A percentile compares a stretch with the other conserved stretches of the same genome.
These are phyloP conservation scores for Trypanosoma scelopori DNA, from an alignment of 208 protist genomes.

Conservation along the genomic window DNA sequence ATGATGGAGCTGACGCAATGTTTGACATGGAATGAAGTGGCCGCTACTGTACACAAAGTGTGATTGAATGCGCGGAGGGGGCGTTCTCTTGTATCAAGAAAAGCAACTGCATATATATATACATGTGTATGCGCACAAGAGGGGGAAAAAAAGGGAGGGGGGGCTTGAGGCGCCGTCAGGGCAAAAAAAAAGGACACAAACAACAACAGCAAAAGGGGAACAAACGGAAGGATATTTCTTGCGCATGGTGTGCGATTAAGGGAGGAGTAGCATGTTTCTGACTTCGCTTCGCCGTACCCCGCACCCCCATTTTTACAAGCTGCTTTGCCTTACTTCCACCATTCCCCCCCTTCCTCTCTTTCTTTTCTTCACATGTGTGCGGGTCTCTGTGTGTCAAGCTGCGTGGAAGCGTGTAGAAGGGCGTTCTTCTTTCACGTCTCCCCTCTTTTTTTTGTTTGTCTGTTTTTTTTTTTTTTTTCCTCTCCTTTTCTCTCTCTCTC, in stretches of 20 bases:
- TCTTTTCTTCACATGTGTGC: not conserved
- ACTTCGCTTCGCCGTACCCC: not conserved
- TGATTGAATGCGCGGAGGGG: too few relatives aligned
- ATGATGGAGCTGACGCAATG: slow-evolving; percentile 64
- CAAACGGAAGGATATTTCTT: slow-evolving; percentile 3
- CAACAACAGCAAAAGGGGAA: too few relatives aligned
- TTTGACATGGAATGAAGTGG: slow-evolving; percentile 82
- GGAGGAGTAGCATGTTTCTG: not conserved
- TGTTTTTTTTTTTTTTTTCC: slow-evolving; percentile 6
- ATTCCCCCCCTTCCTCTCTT: slow-evolving; percentile 8
- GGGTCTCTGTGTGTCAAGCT: too few relatives aligned
- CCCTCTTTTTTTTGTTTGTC: slow-evolving; percentile 1
- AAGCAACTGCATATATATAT: slow-evolving; percentile 15
- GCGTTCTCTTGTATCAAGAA: not conserved
- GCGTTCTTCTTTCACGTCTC: too few relatives aligned
- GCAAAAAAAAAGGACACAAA: too few relatives aligned
- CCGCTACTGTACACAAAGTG: slow-evolving; percentile 2
- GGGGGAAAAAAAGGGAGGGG: not conserved
- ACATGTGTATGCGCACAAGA: slow-evolving; percentile 6
- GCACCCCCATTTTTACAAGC: not conserved
- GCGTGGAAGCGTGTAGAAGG: too few relatives aligned
- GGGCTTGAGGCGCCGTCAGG: too few relatives aligned
- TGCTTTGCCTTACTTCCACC: slow-evolving; percentile 16
- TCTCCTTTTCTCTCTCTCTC: slow-evolving; percentile 7
- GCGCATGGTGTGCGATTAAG: not conserved